Base-by-base conservation (phyloP, 495 filamentous ascomycete genomes). In the Aeminium ludgeri region DNA sequence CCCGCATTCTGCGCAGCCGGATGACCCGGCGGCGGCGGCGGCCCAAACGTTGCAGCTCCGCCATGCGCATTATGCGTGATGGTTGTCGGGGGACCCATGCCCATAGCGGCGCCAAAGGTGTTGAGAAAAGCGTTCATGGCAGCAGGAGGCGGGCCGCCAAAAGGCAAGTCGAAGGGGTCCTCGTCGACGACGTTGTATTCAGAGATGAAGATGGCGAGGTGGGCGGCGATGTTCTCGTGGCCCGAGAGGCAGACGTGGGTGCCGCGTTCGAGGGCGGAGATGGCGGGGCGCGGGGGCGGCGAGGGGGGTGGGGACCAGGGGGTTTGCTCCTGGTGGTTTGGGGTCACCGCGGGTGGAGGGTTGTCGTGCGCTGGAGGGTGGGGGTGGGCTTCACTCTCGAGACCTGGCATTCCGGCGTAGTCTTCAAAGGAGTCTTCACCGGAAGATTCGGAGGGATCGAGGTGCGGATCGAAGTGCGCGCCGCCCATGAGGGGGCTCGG, bases 111-210 rank as follows among this genome's bases (percentile, higher is more conserved):
- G 6, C 34, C 34, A 6, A 36, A 19, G 6, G 34, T 20, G 19
- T 36, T 36, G 8, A 36, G 10, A n/a, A 36, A 5, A 6, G 34
- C 34, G 34, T 36, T 36, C 5, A 36, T 7, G 7, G 28, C 28
- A n/a, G n/a, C n/a, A 7, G 28, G 28, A 7, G 28, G 28, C n/a
- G 28, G 8, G 7, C 28, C 28, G 34, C 16, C 20, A n/a, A 12
- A 2, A 12, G 3, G 3, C 10, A 25, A 25, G 10, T 15, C 37
- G 37, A 39, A 16, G 20, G 18, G 20, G 7, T 18, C 35, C 3
- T 44, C 35, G 19, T 37, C 46, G 12, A 38, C 4, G 23, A 42
- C 12, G 25, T 43, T 46, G 44, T 51, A 51, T 44, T 51, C 44
- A 12, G 42, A 16, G 38, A 46, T 46, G 44, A 51, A 51, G 38